Evolutionary conservation across 148 eudicot genomes (phyloP).

Genomic region (Gaultheria prostrata): DNA sequence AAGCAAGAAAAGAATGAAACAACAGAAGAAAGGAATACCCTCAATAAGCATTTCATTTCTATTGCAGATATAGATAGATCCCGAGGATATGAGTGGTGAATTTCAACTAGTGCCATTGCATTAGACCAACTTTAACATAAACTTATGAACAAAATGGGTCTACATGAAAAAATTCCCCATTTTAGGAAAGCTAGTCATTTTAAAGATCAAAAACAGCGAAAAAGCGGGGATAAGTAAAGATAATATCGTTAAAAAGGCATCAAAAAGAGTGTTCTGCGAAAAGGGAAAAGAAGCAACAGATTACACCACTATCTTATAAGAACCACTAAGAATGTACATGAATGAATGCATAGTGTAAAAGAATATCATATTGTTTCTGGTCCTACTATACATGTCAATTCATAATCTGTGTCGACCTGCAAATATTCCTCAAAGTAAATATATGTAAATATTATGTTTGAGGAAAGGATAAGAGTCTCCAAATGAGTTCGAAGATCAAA

Average conservation of each 20-base stretch:
- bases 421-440: too few species aligned
- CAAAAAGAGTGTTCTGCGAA: background rate
- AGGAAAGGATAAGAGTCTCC: too few species aligned
- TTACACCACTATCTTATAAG: background rate
- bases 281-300: background rate
- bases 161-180: background rate
- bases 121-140: background rate
- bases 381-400: too few species aligned
- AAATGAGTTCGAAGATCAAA: too few species aligned
- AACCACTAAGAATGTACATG: background rate
- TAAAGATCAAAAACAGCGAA: background rate
- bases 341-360: too few species aligned
- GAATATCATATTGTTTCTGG: too few species aligned
- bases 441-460: too few species aligned
- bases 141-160: background rate
- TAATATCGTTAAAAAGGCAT: background rate
- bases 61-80: background rate
- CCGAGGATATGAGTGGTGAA: background rate
- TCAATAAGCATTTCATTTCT: background rate
- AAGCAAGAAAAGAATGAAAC: background rate
- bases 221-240: background rate
- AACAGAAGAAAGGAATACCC: constrained; percentile 11
- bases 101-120: background rate
- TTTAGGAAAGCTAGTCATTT: background rate
- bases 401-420: too few species aligned